Evolutionary conservation across 257 asterid genomes (phyloP), one percentile per base, ranked within the genome.

Genomic region (Solanum virginianum): DNA sequence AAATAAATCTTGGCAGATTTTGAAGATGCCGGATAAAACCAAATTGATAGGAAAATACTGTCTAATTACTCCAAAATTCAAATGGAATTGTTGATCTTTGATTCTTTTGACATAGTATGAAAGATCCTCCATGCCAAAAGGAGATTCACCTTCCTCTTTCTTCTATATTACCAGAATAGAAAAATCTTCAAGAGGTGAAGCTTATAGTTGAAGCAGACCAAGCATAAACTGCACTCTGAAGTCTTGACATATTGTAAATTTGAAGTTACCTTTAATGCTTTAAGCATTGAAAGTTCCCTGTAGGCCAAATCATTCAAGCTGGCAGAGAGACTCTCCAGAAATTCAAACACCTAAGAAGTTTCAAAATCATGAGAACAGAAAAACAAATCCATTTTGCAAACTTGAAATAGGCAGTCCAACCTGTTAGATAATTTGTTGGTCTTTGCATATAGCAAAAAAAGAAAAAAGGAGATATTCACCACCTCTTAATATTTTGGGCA

Each of bases 11-110:
- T 96, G 97, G 91, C 91, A 94, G 72, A 95, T 94, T 91, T 96
- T 96, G 90, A 96, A 93, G 86, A 95, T 94, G 85, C 98, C 99
- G n/a, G 99, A 90, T 84, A 95, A 84, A 80, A 95, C 99, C 90
- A 96, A 88, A 88, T 84, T 89, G 89, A 88, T 74, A 17, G 98
- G 99, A 83, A 96, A 95, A 85, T 94, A 93, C 91, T 94, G 96
- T 88, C 91, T 93, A 91, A 96, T 88, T 86, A 88, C 92, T 88
- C 94, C 97, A 84, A 95, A 94, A 90, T 95, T 97, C 86, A 94
- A 87, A 92, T 88, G 90, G 85, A 91, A 84, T 83, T 89, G 95
- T 80, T 90, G 90, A 60, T 96, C 98, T 90, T 94, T 89, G 80
- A 92, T 90, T 89, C 80, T 93, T 88, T 91, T 95, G 79, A 90